Base-by-base conservation (phyloP, 148 eudicot genomes). In the Silene uniflora region DNA sequence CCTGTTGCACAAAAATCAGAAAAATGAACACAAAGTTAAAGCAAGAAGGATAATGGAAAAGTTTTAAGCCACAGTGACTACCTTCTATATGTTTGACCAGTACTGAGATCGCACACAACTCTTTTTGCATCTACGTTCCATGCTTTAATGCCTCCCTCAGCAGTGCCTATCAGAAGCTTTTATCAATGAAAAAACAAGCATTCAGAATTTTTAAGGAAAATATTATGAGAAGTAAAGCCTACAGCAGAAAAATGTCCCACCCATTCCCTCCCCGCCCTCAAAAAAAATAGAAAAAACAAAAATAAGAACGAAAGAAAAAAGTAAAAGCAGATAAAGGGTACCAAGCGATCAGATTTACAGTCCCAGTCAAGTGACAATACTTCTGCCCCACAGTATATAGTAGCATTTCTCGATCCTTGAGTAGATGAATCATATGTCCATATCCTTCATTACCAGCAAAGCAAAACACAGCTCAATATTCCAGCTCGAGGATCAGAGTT, bases 121-220 rank as follows among this genome's bases (percentile, higher is more conserved):
- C 97, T 84, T 76, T 95, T 95, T 77, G 99, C 91, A 82, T 92
- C 99, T 67, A 89, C 99, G 87, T 95, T 95, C 99, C 99, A 95
- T 73, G 99, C 96, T 85, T 92, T 95, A 78, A 95, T 91, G 83
- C 94, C 97, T 80, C 97, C 96, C 84, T 90, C 89, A 83, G 93
- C 91, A 79, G 99, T 92, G 77, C 99, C 99, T 79, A 92, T 95
- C 75, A 95, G 92, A 87, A 92, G 99, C 99, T 95, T 85, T 87
- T 80, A 82, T 80, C 84, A 83, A 84, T 75, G 76, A 56, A 72
- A 88, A 75, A 66, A 62, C 7, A 35, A 61, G 64, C 39, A 72
- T 56, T 32, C 64, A 49, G 80, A 85, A 76, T 44, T 21, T 39
- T 22, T 60, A 58, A 77, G 59, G 17, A 78, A 22, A 10, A 56